Conservation (phyloP, 2,329 filamentous ascomycete species). For the Clarireedia hainanense region DNA sequence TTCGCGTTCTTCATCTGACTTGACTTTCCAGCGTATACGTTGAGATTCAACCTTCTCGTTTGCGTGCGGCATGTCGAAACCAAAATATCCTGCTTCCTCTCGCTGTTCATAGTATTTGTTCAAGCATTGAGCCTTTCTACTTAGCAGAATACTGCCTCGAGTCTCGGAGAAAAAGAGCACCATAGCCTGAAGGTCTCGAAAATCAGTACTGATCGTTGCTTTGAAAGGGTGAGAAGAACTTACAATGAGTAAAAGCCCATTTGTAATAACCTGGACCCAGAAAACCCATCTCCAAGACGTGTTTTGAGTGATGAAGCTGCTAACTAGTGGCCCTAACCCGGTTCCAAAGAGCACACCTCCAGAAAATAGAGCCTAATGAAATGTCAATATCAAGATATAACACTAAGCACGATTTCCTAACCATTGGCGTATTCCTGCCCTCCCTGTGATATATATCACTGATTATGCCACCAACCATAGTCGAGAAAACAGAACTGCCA, state of each 20-base stretch:
- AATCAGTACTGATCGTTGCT: neutral
- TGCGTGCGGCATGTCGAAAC: conserved; percentile 38
- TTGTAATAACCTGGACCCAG: conserved; percentile 72
- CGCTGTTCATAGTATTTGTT: conserved; percentile 74
- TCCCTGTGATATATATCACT: conserved; percentile 75
- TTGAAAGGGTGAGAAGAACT: neutral
- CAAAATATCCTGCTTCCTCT: conserved; percentile 47
- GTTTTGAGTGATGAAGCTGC: conserved; percentile 59
- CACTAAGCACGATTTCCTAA: neutral
- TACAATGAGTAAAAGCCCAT: conserved; percentile 50
- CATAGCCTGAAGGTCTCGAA: conserved; percentile 36
- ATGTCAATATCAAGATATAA: neutral
- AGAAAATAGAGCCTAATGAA: conserved; percentile 56
- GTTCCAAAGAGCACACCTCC: conserved; percentile 71
- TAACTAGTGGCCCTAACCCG: conserved; percentile 67
- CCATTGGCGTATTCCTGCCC: conserved; percentile 83
- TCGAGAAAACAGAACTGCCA: conserved; percentile 73
- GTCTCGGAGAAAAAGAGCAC: conserved; percentile 73
- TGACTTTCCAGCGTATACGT: conserved; percentile 72
- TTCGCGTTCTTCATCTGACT: conserved; percentile 67
- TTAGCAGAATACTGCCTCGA: conserved; percentile 70
- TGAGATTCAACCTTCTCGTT: conserved; percentile 29
- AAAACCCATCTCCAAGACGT: conserved; percentile 80
- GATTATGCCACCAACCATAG: conserved; percentile 88
- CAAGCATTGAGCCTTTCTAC: conserved; percentile 61